A percentile compares a stretch with the other conserved stretches of the same genome.
phyloP scores from a whole-genome alignment of 768 basidiomycete species.

The Collybiopsis luxurians region DNA sequence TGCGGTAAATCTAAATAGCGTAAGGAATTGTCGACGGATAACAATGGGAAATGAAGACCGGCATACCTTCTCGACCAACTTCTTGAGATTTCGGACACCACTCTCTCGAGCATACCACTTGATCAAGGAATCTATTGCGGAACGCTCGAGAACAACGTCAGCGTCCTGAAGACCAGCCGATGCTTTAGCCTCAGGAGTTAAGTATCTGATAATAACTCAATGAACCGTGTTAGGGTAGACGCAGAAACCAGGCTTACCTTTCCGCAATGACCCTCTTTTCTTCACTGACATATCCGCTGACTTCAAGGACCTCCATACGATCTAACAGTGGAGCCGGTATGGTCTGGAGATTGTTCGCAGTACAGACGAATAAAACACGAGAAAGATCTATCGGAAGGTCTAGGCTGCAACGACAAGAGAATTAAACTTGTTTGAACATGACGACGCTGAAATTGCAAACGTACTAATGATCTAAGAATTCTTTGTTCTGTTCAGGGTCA shows the following conservation, averaged over 20 bases:
- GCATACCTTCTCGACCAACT: constrained; percentile 93
- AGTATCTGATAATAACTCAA: constrained; percentile 39
- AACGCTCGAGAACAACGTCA: constrained; percentile 74
- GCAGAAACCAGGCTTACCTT: constrained; percentile 21
- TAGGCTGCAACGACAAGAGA: constrained; percentile 59
- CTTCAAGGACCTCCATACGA: constrained; percentile 95
- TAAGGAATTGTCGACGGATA: neutral
- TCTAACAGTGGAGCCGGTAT: constrained; percentile 93
- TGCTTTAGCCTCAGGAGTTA: constrained; percentile 92
- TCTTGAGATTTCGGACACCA: constrained; percentile 95
- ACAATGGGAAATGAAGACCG: neutral
- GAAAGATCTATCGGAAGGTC: constrained; percentile 97
- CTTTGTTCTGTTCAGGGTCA: constrained; percentile 92
- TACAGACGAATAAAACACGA: constrained; percentile 96
- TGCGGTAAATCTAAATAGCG: constrained; percentile 80
- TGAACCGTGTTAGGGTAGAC: neutral
- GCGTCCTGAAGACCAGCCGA: constrained; percentile 83
- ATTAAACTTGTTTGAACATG: neutral
- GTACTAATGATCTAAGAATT: constrained; percentile 93
- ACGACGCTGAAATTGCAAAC: constrained; percentile 26
- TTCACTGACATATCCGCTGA: constrained; percentile 91
- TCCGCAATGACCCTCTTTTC: constrained; percentile 89
- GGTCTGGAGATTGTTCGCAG: constrained; percentile 90
- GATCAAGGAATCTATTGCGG: constrained; percentile 84
- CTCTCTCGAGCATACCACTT: constrained; percentile 98